These are phyloP conservation scores for Gracilaria caudata DNA, from an alignment of 23 red algal species.

Conservation along the genomic window DNA sequence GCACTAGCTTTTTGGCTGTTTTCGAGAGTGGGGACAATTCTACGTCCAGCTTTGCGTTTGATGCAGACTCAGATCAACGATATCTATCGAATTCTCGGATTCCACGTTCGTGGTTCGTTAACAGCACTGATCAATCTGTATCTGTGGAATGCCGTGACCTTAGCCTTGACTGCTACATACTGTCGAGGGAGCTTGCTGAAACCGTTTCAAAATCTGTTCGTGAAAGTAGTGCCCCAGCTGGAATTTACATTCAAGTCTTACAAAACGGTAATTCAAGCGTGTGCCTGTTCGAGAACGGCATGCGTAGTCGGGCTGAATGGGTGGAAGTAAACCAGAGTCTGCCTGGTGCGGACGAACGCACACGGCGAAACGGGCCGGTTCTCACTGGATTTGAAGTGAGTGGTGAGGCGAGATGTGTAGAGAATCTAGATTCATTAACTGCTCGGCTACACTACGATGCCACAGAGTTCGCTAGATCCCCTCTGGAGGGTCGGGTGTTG, in stretches of 20 bases:
- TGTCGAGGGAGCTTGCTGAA: not conserved
- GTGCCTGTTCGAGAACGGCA: conserved; percentile 2
- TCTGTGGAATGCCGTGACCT: not conserved
- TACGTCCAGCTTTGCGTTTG: not conserved
- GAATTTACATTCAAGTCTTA: not conserved
- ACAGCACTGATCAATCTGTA: not conserved
- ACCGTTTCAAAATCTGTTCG: not conserved
- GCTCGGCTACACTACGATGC: not conserved
- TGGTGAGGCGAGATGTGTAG: not conserved
- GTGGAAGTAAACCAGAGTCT: not conserved
- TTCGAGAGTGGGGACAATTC: not conserved
- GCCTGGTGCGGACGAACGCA: not conserved
- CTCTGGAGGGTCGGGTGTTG: not conserved
- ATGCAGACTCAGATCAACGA: not conserved
- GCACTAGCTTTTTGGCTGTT: not conserved
- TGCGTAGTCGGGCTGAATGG: not conserved
- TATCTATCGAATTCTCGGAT: conserved; percentile 3
- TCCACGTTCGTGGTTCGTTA: not conserved
- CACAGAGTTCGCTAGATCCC: not conserved
- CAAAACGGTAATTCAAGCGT: not conserved
- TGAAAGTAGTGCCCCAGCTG: not conserved
- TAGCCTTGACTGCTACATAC: not conserved
- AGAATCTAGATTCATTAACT: not conserved
- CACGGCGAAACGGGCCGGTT: not conserved
- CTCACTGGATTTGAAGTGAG: not conserved